Conservation (phyloP, 2,329 filamentous ascomycete genomes). For the Alternaria incomplexa region DNA sequence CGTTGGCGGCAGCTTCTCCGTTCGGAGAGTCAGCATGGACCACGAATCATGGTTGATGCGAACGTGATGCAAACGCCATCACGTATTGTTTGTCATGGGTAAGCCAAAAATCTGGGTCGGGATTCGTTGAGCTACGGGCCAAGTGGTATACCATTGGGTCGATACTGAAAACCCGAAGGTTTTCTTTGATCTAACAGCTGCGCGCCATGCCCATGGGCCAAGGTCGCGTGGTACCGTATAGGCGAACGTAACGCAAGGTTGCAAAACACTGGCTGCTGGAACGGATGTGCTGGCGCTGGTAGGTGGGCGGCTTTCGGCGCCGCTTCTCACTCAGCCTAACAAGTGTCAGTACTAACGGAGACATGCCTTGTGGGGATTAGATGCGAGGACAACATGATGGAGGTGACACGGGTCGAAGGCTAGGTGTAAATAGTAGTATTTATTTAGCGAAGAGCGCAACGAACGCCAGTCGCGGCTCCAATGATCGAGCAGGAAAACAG, state of each 20-base stretch:
- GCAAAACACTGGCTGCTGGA: background rate
- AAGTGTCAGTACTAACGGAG: background rate
- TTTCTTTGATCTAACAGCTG: background rate
- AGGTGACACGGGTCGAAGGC: background rate
- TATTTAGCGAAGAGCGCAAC: constrained; percentile 31
- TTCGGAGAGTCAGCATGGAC: background rate
- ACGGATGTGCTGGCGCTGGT: background rate
- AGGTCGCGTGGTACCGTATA: background rate
- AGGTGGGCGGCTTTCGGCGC: background rate
- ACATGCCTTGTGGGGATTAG: background rate
- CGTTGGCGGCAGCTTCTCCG: background rate
- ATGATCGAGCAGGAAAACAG: constrained; percentile 33
- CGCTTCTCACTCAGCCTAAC: background rate
- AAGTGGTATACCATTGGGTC: background rate
- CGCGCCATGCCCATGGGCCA: background rate
- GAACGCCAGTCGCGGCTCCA: constrained; percentile 30
- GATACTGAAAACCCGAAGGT: background rate
- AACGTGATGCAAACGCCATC: background rate
- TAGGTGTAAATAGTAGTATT: constrained; percentile 20
- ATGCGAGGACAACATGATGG: background rate
- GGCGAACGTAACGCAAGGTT: background rate
- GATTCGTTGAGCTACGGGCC: background rate
- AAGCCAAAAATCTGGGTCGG: background rate
- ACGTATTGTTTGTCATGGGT: constrained; percentile 2
- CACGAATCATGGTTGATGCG: background rate